A percentile compares a stretch with the other conserved stretches of the same genome.
phyloP scores from a whole-genome alignment of 371 early-diverging fungal genomes.

The Rhizopus arrhizus region DNA sequence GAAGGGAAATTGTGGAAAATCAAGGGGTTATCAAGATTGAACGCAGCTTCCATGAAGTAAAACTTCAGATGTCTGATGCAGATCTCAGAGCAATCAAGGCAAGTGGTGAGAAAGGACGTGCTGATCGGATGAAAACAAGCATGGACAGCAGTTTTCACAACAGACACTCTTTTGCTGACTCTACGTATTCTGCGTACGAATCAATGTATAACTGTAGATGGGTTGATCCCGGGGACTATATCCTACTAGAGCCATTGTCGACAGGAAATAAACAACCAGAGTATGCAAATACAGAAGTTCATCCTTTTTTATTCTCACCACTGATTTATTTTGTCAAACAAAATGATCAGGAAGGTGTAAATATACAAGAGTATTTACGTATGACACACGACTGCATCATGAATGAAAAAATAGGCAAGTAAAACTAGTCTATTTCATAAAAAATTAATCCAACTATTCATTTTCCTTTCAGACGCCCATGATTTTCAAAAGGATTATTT shows the following conservation, averaged over 20 bases:
- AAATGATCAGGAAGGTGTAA: constrained; percentile 27
- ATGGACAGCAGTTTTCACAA: constrained; percentile 6
- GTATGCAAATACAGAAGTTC: constrained; percentile 32
- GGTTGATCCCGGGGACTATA: constrained; percentile 39
- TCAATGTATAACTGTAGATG: constrained; percentile 10
- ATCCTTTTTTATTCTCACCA: constrained; percentile 60
- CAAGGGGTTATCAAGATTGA: constrained; percentile 14
- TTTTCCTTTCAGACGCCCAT: constrained; percentile 7
- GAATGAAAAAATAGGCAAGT: constrained; percentile 39
- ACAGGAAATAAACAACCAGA: constrained; percentile 11
- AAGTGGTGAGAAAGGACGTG: background rate
- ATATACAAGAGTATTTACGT: constrained; percentile 30
- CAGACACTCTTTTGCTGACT: background rate
- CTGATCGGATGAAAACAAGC: constrained; percentile 24
- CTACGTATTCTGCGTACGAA: background rate
- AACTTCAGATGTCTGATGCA: constrained; percentile 30
- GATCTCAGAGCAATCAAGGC: constrained; percentile 38
- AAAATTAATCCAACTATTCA: background rate
- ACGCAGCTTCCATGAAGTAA: constrained; percentile 32
- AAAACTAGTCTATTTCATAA: background rate
- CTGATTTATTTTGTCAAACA: constrained; percentile 51
- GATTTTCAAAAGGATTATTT: constrained; percentile 25
- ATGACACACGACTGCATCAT: constrained; percentile 40
- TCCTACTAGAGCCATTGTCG: constrained; percentile 18
- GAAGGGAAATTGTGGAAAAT: constrained; percentile 19